A percentile compares a stretch with the other conserved stretches of the same genome.
phyloP scores from a whole-genome alignment of 2,329 filamentous ascomycete genomes.

The Aspergillus phoenicis region DNA sequence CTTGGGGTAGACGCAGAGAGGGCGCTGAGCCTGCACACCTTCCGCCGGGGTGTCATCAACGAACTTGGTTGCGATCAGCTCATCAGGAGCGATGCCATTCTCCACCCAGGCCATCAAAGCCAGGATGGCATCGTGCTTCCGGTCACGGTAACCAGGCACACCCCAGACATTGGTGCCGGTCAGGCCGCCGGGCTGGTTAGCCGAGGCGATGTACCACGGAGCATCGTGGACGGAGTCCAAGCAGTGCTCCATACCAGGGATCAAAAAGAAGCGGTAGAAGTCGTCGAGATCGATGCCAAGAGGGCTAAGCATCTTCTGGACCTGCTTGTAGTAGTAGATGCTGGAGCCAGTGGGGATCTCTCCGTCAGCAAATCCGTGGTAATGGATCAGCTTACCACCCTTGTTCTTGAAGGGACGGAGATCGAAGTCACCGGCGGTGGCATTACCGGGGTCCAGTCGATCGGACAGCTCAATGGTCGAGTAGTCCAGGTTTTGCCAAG shows the following conservation, averaged over 20 bases:
- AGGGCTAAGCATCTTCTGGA: background rate
- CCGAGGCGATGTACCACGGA: constrained; percentile 10
- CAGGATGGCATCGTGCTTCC: constrained; percentile 19
- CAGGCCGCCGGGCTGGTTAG: background rate
- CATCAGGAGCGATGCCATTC: constrained; percentile 17
- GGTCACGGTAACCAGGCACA: constrained; percentile 14
- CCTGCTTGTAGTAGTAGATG: constrained; percentile 11
- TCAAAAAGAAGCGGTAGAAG: constrained; percentile 22
- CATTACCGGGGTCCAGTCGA: constrained; percentile 14
- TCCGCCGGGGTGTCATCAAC: background rate
- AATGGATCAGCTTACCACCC: constrained; percentile 20
- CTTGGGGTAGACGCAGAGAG: background rate
- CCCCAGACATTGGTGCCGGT: constrained; percentile 6
- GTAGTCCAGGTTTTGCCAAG: constrained; percentile 43
- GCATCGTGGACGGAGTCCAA: constrained; percentile 6
- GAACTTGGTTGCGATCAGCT: constrained; percentile 20
- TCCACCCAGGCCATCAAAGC: constrained; percentile 26
- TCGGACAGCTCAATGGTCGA: constrained; percentile 36
- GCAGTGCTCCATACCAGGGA: constrained; percentile 21
- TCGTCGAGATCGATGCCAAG: constrained; percentile 13
- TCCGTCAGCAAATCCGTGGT: constrained; percentile 21
- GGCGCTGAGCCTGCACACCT: constrained; percentile 5
- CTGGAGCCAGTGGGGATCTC: constrained; percentile 19
- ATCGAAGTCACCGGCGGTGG: constrained; percentile 15
- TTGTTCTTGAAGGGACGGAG: constrained; percentile 12